These are phyloP conservation scores for Marsdenia floribunda DNA, from an alignment of 257 asterid genomes.

Conservation along the genomic window DNA sequence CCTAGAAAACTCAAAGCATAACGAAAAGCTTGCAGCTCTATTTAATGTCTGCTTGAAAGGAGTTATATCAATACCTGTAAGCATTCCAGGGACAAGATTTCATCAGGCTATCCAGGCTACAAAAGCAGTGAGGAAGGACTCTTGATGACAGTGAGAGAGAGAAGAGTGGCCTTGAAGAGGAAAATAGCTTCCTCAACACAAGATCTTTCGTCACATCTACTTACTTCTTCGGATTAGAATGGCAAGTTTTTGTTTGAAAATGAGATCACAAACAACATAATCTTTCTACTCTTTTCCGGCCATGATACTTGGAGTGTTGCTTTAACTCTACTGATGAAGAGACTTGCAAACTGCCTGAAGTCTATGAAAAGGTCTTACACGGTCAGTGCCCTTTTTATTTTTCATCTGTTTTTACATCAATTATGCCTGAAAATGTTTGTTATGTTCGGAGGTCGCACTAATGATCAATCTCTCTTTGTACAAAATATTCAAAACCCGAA, in stretches of 20 bases:
- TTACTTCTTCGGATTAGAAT: slow-evolving; percentile 43
- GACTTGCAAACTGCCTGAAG: slow-evolving; percentile 55
- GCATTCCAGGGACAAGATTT: too few species aligned
- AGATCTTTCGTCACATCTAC: slow-evolving; percentile 73
- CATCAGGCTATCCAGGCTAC: slow-evolving; percentile 62
- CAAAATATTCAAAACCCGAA: slow-evolving; percentile 43
- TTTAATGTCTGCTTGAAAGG: slow-evolving; percentile 60
- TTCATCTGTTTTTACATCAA: too few species aligned
- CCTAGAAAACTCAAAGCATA: slow-evolving; percentile 49
- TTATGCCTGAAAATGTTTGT: too few species aligned
- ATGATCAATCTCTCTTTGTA: too few species aligned
- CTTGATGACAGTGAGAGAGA: slow-evolving; percentile 36
- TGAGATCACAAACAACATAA: slow-evolving; percentile 51
- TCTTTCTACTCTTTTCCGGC: slow-evolving; percentile 67
- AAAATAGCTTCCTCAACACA: slow-evolving; percentile 35
- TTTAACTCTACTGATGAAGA: slow-evolving; percentile 50
- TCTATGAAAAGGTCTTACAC: slow-evolving; percentile 50
- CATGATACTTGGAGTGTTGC: slow-evolving; percentile 70
- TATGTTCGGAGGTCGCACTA: too few species aligned
- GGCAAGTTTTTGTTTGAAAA: slow-evolving; percentile 61
- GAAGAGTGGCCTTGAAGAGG: slow-evolving; percentile 43
- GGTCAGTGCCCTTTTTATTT: slow-evolving; percentile 27
- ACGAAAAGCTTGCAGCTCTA: slow-evolving; percentile 40
- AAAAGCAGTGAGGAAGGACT: slow-evolving; percentile 38
- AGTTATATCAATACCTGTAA: slow-evolving; percentile 47